Percentiles rank a stretch among this genome's conserved stretches.
Evolutionary conservation across 1,139 yeast genomes (phyloP).

Genomic region (Zygotorulaspora mrakii): DNA sequence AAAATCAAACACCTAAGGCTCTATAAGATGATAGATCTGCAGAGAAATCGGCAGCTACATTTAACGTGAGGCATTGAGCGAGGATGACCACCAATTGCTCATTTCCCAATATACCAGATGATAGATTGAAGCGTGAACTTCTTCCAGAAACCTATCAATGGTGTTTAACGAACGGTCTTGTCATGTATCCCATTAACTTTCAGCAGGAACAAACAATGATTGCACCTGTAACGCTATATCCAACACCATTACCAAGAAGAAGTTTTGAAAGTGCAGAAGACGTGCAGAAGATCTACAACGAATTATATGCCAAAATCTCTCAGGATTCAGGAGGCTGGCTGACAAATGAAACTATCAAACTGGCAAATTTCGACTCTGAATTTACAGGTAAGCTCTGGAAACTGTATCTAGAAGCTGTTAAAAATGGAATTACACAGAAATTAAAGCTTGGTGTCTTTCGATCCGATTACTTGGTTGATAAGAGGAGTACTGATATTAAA

Average conservation of each 20-base stretch:
- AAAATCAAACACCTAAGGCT: too few relatives aligned
- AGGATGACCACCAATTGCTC: not conserved
- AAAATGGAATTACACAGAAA: conserved; percentile 57
- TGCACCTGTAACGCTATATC: conserved; percentile 87
- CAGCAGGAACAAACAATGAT: conserved; percentile 43
- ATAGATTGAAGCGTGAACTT: conserved; percentile 25
- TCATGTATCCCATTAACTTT: conserved; percentile 68
- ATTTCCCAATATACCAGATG: conserved; percentile 18
- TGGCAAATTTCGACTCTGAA: conserved; percentile 59
- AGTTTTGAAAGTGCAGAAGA: conserved; percentile 63
- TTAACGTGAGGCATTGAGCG: not conserved
- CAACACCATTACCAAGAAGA: conserved; percentile 75
- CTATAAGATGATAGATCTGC: too few relatives aligned
- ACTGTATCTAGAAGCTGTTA: conserved; percentile 48
- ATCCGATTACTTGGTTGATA: conserved; percentile 82
- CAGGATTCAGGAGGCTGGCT: conserved; percentile 61
- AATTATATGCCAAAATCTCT: conserved; percentile 63
- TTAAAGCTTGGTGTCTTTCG: conserved; percentile 81
- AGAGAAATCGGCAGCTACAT: not conserved
- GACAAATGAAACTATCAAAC: conserved; percentile 48
- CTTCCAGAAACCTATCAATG: conserved; percentile 62
- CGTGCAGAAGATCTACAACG: conserved; percentile 70
- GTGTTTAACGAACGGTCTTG: conserved; percentile 73
- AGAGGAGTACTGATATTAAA: conserved; percentile 52
- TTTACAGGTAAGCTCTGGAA: conserved; percentile 80